Conservation (phyloP, 345 rosid species). For the Odontarrhena argentea region DNA sequence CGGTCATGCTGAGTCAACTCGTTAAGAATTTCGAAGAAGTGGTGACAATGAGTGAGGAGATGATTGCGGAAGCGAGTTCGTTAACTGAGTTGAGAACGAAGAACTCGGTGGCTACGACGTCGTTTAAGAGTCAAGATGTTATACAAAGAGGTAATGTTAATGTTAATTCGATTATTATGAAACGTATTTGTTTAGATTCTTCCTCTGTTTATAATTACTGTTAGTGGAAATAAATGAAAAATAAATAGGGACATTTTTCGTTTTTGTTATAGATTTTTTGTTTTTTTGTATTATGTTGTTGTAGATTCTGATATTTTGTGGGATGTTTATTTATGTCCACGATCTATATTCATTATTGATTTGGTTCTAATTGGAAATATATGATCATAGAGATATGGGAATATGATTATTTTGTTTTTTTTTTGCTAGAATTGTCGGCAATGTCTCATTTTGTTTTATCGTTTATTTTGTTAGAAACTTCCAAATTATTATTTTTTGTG, state of each 20-base stretch:
- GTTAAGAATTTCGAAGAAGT: conserved; percentile 55
- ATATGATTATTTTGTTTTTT: not conserved
- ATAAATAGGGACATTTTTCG: conserved; percentile 19
- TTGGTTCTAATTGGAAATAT: not conserved
- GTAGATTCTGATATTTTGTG: conserved; percentile 3
- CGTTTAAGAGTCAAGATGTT: conserved; percentile 31
- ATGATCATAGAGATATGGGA: not conserved
- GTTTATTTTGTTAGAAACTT: not conserved
- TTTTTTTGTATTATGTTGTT: not conserved
- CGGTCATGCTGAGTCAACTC: conserved; percentile 67
- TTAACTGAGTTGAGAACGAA: conserved; percentile 40
- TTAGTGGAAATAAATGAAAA: too few species aligned
- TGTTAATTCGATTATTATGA: conserved; percentile 45
- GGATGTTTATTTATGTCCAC: conserved; percentile 36
- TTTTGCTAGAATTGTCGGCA: not conserved
- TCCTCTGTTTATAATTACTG: conserved; percentile 54
- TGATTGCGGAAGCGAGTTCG: conserved; percentile 52
- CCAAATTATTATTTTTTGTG: not conserved
- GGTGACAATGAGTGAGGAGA: conserved; percentile 44
- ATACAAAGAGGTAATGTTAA: conserved; percentile 48
- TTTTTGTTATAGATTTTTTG: too few species aligned
- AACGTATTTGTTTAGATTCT: conserved; percentile 66
- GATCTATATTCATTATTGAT: conserved; percentile 30
- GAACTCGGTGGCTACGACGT: conserved; percentile 37
- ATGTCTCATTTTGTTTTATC: not conserved